phyloP scores from a whole-genome alignment of 176 grass and related monocot genomes.

The Paspalum vaginatum region DNA sequence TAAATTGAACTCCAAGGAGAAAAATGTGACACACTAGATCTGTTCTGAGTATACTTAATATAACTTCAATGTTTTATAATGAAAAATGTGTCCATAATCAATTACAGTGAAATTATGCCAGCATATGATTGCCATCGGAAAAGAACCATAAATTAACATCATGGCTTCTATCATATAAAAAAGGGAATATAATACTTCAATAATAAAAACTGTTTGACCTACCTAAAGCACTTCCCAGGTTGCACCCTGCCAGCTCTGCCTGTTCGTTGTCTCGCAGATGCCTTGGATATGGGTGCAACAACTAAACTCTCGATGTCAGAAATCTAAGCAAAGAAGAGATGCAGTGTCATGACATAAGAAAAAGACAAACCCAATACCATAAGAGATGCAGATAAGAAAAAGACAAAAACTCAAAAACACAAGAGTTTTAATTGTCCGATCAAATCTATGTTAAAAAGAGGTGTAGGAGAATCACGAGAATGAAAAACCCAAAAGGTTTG shows the following conservation, averaged over 20 bases:
- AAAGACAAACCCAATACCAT: not conserved
- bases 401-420: not conserved
- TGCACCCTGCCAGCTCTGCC: conserved; percentile 93
- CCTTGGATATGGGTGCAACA: conserved; percentile 90
- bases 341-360: conserved; percentile 16
- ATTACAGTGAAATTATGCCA: conserved; percentile 10
- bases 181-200: conserved; percentile 4
- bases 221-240: conserved; percentile 98
- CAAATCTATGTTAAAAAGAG: not conserved
- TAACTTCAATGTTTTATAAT: not conserved
- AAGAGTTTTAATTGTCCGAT: not conserved
- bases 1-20: not conserved
- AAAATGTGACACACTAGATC: not conserved
- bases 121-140: not conserved
- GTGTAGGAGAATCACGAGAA: not conserved
- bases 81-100: not conserved
- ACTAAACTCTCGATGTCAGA: conserved; percentile 95
- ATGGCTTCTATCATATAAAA: not conserved
- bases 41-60: conserved; percentile 31
- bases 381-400: not conserved
- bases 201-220: not conserved
- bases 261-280: conserved; percentile 92
- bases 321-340: conserved; percentile 50
- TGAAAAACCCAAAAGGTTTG: not conserved
- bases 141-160: conserved; percentile 14